A percentile compares a stretch with the other conserved stretches of the same genome.
These are phyloP conservation scores for Thalassiosira mediterranea DNA, from an alignment of 352 stramenopile genomes.

Conservation along the genomic window DNA sequence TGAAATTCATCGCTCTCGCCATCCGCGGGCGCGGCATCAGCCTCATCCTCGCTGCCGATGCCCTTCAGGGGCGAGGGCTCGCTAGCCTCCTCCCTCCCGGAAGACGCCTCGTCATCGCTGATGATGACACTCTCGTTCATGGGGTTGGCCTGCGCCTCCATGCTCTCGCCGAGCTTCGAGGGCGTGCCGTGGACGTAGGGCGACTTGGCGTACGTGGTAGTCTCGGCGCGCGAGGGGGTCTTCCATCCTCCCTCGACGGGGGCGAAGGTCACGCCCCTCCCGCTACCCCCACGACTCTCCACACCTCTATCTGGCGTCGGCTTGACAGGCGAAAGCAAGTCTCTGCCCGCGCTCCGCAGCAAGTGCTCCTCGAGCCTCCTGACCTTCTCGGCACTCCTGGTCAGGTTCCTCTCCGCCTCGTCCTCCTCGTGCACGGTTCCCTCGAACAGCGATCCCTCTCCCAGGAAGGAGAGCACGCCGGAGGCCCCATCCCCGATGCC, in stretches of 20 bases:
- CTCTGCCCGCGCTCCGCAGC: slow-evolving; percentile 1
- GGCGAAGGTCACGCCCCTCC: slow-evolving; percentile 39
- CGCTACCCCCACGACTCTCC: background rate
- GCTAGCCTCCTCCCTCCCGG: background rate
- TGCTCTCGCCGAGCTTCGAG: slow-evolving; percentile 11
- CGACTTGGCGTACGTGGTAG: slow-evolving; percentile 26
- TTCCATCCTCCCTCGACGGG: slow-evolving; percentile 25
- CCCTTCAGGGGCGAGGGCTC: slow-evolving; percentile 7
- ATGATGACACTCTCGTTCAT: slow-evolving; percentile 58
- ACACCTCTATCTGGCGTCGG: background rate
- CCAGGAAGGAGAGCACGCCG: slow-evolving; percentile 35
- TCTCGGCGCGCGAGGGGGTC: slow-evolving; percentile 4
- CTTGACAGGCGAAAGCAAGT: background rate
- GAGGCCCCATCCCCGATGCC: slow-evolving; percentile 18
- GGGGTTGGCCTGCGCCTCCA: slow-evolving; percentile 17
- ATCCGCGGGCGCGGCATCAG: background rate
- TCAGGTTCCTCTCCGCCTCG: slow-evolving; percentile 26
- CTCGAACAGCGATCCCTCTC: slow-evolving; percentile 38
- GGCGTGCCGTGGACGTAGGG: slow-evolving; percentile 12
- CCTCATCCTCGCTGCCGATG: slow-evolving; percentile 2
- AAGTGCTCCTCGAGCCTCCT: slow-evolving; percentile 30
- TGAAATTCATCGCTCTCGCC: background rate
- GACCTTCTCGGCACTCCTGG: slow-evolving; percentile 35
- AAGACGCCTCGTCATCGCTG: slow-evolving; percentile 55
- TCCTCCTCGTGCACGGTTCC: slow-evolving; percentile 1